Conservation (phyloP, 2,329 filamentous ascomycete species). For the Domatiomyces catenatus region DNA sequence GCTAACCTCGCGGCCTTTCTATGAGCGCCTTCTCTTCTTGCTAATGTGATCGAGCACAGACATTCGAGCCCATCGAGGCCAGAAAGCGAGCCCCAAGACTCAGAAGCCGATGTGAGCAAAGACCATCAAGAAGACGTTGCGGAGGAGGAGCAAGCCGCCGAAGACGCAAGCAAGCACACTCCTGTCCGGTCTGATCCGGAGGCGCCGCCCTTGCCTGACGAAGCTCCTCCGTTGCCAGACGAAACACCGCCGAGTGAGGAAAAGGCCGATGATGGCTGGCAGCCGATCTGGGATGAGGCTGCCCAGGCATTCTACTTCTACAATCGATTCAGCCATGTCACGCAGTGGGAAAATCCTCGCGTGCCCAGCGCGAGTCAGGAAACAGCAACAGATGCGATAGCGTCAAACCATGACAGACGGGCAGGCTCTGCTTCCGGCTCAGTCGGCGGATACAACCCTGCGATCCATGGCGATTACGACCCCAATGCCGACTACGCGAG, state of each 20-base stretch:
- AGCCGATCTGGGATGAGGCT: slow-evolving; percentile 57
- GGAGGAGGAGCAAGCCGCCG: slow-evolving; percentile 2
- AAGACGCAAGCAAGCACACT: slow-evolving; percentile 8
- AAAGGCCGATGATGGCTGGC: slow-evolving; percentile 55
- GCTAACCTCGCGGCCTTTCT: slow-evolving; percentile 18
- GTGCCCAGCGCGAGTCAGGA: slow-evolving; percentile 35
- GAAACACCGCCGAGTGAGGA: slow-evolving; percentile 34
- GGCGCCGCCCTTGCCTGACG: slow-evolving; percentile 14
- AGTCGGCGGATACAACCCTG: slow-evolving; percentile 73
- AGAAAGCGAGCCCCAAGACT: slow-evolving; percentile 2
- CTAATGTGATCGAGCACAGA: slow-evolving; percentile 17
- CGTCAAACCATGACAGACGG: slow-evolving; percentile 20
- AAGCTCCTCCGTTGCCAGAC: slow-evolving; percentile 35
- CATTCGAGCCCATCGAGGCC: slow-evolving; percentile 7
- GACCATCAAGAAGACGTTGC: slow-evolving; percentile 1
- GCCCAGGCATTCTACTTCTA: slow-evolving; percentile 65
- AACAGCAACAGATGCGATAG: slow-evolving; percentile 15
- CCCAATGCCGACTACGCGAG: slow-evolving; percentile 88
- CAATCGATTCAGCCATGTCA: slow-evolving; percentile 60
- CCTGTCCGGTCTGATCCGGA: slow-evolving; percentile 1
- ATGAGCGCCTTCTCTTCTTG: slow-evolving; percentile 12
- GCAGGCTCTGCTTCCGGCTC: slow-evolving; percentile 21
- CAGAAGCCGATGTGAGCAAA: neutral
- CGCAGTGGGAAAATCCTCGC: slow-evolving; percentile 79
- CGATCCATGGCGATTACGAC: slow-evolving; percentile 92